Percentiles rank a stretch among this genome's conserved stretches.
phyloP scores from a whole-genome alignment of 169 alveolate genomes.

The Theileria orientalis region DNA sequence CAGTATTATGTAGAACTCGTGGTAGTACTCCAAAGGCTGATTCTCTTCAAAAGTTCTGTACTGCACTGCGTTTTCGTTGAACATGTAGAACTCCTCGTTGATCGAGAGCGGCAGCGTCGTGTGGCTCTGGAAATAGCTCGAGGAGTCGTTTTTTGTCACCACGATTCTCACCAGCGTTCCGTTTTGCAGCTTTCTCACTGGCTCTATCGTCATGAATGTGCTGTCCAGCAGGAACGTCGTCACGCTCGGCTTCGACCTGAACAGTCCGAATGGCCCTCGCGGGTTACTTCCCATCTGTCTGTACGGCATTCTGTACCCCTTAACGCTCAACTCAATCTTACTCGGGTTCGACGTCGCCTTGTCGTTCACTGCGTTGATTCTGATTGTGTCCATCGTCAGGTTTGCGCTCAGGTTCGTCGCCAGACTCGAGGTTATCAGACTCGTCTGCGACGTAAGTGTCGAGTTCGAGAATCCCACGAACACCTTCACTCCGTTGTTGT shows the following conservation, averaged over 20 bases:
- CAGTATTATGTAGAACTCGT: conserved; percentile 35
- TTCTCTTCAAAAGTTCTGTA: background rate
- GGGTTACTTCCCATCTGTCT: background rate
- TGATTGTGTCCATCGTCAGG: background rate
- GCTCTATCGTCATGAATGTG: conserved; percentile 26
- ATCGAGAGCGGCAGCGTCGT: conserved; percentile 32
- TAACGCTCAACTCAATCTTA: conserved; percentile 21
- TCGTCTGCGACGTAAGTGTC: background rate
- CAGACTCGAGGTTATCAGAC: background rate
- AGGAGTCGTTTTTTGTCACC: conserved; percentile 16
- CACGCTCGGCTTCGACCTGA: conserved; percentile 10
- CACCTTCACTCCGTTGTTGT: conserved; percentile 42
- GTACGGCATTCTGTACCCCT: conserved; percentile 19
- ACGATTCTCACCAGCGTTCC: conserved; percentile 17
- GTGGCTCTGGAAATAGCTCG: conserved; percentile 31
- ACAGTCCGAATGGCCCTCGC: background rate
- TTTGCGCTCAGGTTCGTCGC: background rate
- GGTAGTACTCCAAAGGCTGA: conserved; percentile 52
- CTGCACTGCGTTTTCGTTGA: background rate
- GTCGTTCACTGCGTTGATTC: background rate
- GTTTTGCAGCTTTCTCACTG: conserved; percentile 20
- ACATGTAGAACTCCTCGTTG: conserved; percentile 30
- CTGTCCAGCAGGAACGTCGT: conserved; percentile 1
- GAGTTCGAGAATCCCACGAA: conserved; percentile 41
- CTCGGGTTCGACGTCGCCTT: background rate